Base-by-base conservation (phyloP, 2,329 filamentous ascomycete species). In the Fusarium kyushuense region DNA sequence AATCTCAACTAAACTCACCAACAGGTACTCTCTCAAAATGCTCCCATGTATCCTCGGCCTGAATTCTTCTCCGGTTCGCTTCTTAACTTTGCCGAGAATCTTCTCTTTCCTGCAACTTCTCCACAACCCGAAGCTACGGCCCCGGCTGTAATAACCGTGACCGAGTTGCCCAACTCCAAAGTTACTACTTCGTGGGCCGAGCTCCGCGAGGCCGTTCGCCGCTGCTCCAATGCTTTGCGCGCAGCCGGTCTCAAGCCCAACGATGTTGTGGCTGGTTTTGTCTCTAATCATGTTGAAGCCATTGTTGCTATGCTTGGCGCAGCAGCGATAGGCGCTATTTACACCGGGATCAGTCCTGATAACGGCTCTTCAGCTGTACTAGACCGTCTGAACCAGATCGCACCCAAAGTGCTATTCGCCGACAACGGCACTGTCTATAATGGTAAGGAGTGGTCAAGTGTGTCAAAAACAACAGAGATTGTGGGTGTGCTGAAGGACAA, bases 21-120 rank as follows among this genome's bases (percentile, higher is more conserved):
- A 17, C 73, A 94, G 90, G 90, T 93, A 41, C 82, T 97, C 19
- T 87, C 91, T 25, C 77, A 85, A 40, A 79, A 87, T 55, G 86
- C 89, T 8, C 84, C 87, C 46, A 92, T 98, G 86, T 98, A 94
- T 74, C 95, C 95, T 25, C 89, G 93, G 25, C 94, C 95, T 10
- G 83, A 89, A 62, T 98, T 97, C 83, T 98, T 97, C 78, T 79
- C 88, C 58, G 90, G 90, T 12, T 87, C 92, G 16, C 89, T 84
- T 59, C 84, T 98, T 69, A 99, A 98, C 79, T 98, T 97, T 77
- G 94, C 95, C 27, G 93, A 98, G 81, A 99, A 99, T 77, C 84
- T 98, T 54, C 88, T 99, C 5, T 97, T 90, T 77, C 95, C 95
- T 5, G 84, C 83, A 49, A 74, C 75, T 5, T 52, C 67, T 42